Conservation (phyloP, 75 land plant species). For the Selaginella tamariscina region DNA sequence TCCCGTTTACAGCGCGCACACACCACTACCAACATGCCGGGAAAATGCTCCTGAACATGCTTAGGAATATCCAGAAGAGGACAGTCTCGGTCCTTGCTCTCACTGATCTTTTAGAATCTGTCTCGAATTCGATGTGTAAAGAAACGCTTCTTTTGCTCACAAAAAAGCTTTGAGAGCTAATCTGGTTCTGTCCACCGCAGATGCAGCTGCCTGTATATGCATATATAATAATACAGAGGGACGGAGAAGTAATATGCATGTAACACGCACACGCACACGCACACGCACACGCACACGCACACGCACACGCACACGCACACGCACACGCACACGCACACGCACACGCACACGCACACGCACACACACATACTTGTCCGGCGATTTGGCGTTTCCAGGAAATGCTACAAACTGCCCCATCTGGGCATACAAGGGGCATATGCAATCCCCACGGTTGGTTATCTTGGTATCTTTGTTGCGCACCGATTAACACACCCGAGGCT, state of each 20-base stretch:
- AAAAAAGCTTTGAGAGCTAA: constrained; percentile 89
- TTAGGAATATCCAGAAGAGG: neutral
- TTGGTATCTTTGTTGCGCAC: constrained; percentile 48
- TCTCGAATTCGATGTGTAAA: constrained; percentile 51
- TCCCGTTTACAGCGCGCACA: neutral
- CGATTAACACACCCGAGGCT: constrained; percentile 73
- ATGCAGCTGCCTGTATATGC: constrained; percentile 99
- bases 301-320: too few relatives aligned
- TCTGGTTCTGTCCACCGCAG: constrained; percentile 89
- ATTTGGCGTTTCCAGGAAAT: constrained; percentile 99
- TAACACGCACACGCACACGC: too few relatives aligned
- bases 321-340: too few relatives aligned
- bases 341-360: too few relatives aligned
- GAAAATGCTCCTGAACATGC: neutral
- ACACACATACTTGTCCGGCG: constrained; percentile 98
- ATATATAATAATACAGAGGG: too few relatives aligned
- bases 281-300: too few relatives aligned
- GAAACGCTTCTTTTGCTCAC: constrained; percentile 80
- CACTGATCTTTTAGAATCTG: neutral
- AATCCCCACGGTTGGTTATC: constrained; percentile 81
- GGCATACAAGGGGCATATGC: constrained; percentile 89
- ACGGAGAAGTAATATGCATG: too few relatives aligned
- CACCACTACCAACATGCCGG: neutral
- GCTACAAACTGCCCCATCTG: constrained; percentile 91
- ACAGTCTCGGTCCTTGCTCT: neutral